Conservation (phyloP, 2,329 filamentous ascomycete genomes). For the Diaporthe destruens region DNA sequence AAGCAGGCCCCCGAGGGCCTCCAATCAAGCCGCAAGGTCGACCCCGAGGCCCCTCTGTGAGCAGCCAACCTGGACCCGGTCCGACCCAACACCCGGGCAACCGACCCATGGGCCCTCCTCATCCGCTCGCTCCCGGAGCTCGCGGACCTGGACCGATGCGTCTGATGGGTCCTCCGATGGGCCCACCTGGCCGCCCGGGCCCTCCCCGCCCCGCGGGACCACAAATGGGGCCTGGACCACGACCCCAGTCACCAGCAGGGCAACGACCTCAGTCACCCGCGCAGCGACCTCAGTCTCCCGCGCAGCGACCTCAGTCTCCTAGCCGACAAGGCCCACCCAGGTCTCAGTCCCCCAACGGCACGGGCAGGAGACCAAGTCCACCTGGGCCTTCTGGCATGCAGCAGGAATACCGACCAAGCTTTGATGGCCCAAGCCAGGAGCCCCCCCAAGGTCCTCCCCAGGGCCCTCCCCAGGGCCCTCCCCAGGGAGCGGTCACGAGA, state of each 20-base stretch:
- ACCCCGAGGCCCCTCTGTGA: conserved; percentile 51
- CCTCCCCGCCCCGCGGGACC: conserved; percentile 47
- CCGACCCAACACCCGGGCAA: conserved; percentile 52
- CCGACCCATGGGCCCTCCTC: conserved; percentile 56
- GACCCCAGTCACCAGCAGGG: conserved; percentile 59
- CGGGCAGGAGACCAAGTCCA: conserved; percentile 57
- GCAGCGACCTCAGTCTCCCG: conserved; percentile 52
- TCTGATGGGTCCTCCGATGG: conserved; percentile 59
- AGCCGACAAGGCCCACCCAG: conserved; percentile 53
- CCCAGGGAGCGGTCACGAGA: conserved; percentile 60
- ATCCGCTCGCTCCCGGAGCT: conserved; percentile 51
- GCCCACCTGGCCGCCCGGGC: conserved; percentile 51
- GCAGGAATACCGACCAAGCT: conserved; percentile 46
- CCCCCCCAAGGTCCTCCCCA: conserved; percentile 20
- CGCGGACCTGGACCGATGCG: conserved; percentile 46
- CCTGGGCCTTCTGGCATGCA: conserved; percentile 63
- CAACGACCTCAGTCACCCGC: conserved; percentile 59
- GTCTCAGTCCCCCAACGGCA: conserved; percentile 54
- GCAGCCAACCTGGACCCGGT: conserved; percentile 56
- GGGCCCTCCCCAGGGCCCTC: conserved; percentile 54
- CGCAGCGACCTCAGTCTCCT: conserved; percentile 61
- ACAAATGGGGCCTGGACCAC: conserved; percentile 49
- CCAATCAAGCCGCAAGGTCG: conserved; percentile 62
- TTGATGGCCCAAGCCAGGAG: not conserved
- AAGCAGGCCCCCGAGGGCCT: conserved; percentile 64